Percentiles rank a stretch among this genome's conserved stretches.
Conservation (phyloP, 768 basidiomycete genomes). For the Pleurotus tuoliensis region DNA sequence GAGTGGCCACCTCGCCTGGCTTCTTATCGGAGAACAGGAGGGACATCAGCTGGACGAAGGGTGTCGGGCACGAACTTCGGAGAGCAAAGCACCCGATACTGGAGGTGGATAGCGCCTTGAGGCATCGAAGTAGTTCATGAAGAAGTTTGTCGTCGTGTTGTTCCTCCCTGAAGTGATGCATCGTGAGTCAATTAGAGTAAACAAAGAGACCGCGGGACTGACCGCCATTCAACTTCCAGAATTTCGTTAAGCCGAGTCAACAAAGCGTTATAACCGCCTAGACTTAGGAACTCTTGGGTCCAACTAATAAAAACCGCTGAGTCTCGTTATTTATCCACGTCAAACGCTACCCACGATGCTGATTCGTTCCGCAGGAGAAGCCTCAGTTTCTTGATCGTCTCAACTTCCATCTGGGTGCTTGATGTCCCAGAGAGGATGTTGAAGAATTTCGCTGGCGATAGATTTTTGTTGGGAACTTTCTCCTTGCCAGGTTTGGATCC, state of each 20-base stretch:
- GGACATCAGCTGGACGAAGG: slow-evolving; percentile 78
- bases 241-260: slow-evolving; percentile 86
- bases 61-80: slow-evolving; percentile 83
- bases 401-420: slow-evolving; percentile 78
- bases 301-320: slow-evolving; percentile 47
- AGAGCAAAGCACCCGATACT: slow-evolving; percentile 87
- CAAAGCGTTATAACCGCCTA: slow-evolving; percentile 84
- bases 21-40: slow-evolving; percentile 97
- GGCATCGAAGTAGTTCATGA: slow-evolving; percentile 87
- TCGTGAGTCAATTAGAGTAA: background rate
- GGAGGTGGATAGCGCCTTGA: slow-evolving; percentile 91
- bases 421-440: slow-evolving; percentile 64
- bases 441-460: slow-evolving; percentile 64
- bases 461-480: slow-evolving; percentile 46
- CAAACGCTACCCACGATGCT: slow-evolving; percentile 53
- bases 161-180: slow-evolving; percentile 66
- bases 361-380: slow-evolving; percentile 87
- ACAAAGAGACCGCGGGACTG: slow-evolving; percentile 19
- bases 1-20: slow-evolving; percentile 87
- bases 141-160: slow-evolving; percentile 96
- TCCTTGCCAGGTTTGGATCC: slow-evolving; percentile 43
- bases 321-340: background rate
- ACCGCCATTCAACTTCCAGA: slow-evolving; percentile 97
- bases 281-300: slow-evolving; percentile 80
- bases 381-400: slow-evolving; percentile 81